Conservation (phyloP, 768 basidiomycete species). For the Boletus rubropictus region DNA sequence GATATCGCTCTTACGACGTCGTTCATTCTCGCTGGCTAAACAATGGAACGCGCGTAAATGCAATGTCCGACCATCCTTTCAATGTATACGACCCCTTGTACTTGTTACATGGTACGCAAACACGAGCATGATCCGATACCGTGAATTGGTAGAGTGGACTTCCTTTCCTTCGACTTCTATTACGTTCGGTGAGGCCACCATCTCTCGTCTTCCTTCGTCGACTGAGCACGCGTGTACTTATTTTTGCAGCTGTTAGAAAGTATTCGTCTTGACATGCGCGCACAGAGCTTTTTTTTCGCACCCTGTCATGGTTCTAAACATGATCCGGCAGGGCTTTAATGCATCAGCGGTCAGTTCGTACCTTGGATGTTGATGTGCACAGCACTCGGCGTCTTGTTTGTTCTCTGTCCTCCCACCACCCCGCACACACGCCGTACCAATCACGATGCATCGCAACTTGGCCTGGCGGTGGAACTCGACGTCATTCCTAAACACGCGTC, state of each 20-base stretch:
- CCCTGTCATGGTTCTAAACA: neutral
- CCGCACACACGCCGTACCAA: neutral
- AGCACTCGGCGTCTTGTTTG: neutral
- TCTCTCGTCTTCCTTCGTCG: neutral
- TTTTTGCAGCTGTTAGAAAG: neutral
- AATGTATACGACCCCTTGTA: neutral
- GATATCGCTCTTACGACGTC: neutral
- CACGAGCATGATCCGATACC: neutral
- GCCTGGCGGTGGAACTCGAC: neutral
- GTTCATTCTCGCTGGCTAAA: neutral
- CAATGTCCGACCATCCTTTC: neutral
- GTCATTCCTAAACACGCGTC: neutral
- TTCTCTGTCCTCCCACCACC: neutral
- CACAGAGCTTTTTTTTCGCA: neutral
- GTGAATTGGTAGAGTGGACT: too few relatives aligned
- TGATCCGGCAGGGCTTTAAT: neutral
- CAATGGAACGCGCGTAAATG: neutral
- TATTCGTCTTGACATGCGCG: neutral
- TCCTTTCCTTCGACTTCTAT: neutral
- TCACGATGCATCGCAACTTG: neutral
- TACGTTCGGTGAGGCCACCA: neutral
- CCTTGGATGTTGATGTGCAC: neutral
- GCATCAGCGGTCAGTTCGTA: neutral
- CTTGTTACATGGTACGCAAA: neutral
- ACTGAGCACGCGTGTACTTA: neutral